These are phyloP conservation scores for Suillus subluteus DNA, from an alignment of 768 basidiomycete species.

Conservation along the genomic window DNA sequence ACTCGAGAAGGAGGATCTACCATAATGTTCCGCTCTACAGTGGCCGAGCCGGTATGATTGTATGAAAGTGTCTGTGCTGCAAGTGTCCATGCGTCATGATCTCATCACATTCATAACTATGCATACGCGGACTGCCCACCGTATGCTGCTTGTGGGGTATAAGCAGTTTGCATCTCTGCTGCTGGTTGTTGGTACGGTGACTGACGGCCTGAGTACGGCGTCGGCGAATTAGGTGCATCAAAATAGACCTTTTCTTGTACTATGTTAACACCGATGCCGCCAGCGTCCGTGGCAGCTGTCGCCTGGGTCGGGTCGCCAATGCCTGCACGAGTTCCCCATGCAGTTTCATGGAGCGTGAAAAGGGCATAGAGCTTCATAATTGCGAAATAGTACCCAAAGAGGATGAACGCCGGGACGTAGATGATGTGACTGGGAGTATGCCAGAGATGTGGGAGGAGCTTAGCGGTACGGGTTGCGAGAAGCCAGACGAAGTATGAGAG, in stretches of 20 bases:
- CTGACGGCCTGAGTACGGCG: not conserved
- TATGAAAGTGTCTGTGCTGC: not conserved
- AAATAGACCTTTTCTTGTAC: conserved; percentile 28
- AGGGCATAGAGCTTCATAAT: conserved; percentile 94
- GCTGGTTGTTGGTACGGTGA: not conserved
- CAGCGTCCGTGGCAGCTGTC: conserved; percentile 64
- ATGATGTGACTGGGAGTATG: conserved; percentile 74
- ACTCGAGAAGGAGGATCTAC: not conserved
- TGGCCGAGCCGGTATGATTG: too few species aligned
- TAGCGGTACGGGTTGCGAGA: conserved; percentile 70
- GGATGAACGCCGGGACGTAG: conserved; percentile 83
- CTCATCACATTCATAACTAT: conserved; percentile 5
- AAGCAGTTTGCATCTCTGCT: conserved; percentile 15
- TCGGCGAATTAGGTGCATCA: conserved; percentile 3
- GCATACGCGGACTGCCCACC: conserved; percentile 14
- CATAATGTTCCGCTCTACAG: not conserved
- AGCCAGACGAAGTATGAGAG: conserved; percentile 73
- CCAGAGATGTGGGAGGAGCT: conserved; percentile 84
- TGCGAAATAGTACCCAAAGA: conserved; percentile 93
- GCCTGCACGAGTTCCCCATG: conserved; percentile 95
- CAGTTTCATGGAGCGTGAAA: conserved; percentile 91
- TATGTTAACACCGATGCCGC: conserved; percentile 16
- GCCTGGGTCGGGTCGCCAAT: conserved; percentile 84
- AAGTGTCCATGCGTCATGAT: not conserved
- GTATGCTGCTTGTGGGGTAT: conserved; percentile 8